Base-by-base conservation (phyloP, 1,284 basidiomycete species). In the Pseudozyma thailandica region DNA sequence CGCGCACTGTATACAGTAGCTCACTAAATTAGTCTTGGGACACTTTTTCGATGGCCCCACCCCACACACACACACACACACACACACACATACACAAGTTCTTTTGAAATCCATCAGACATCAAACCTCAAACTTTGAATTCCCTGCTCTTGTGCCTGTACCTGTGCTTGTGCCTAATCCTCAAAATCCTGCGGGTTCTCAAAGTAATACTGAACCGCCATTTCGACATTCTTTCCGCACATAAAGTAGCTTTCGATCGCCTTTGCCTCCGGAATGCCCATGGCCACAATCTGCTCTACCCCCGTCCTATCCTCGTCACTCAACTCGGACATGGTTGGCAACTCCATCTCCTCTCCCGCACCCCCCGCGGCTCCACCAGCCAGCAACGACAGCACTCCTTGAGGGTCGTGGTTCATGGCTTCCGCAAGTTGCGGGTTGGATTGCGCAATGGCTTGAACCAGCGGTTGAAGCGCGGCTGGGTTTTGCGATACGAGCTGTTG, bases 141-240 rank as follows among this genome's bases (percentile, higher is more conserved):
- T n/a, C n/a, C n/a, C n/a, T n/a, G n/a, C n/a, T n/a, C n/a, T n/a
- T n/a, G n/a, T n/a, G n/a, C n/a, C n/a, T n/a, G n/a, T n/a, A n/a
- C n/a, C 37, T 18, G 16, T 16, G 18, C 12, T 12, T 57, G n/a
- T n/a, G n/a, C n/a, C n/a, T 37, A 75, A 50, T 75, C 72, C n/a
- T 75, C 72, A 25, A 75, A 75, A 48, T 75, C 72, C 61, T 72
- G 69, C 37, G 72, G 72, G 41, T 75, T 75, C 51, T 80, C 80
- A 57, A 80, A 82, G 52, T 82, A 82, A 53, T 81, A 82, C 63
- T 81, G 80, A 18, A 82, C 75, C 5, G 80, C 80, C 78, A 82
- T 80, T 53, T 82, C 81, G 41, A 82, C 68, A 47, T 82, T 82
- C 42, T 75, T 68, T 20, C 78, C 81, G 45, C 81, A 82, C 78